These are phyloP conservation scores for Aeminium ludgeri DNA, from an alignment of 495 filamentous ascomycete genomes.

Conservation along the genomic window DNA sequence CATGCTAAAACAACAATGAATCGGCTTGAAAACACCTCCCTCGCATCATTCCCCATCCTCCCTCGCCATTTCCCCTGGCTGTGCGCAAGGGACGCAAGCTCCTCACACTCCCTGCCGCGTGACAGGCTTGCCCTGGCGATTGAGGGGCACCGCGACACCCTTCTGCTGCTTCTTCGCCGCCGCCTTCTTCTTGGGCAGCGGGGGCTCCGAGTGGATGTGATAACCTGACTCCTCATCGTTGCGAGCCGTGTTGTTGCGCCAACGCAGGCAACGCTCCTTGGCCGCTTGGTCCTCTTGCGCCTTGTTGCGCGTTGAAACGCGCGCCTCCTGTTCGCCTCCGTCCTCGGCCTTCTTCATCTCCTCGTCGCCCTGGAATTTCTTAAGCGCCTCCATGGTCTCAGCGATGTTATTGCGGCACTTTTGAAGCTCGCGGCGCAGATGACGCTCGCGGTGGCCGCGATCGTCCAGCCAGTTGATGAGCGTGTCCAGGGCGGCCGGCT, in stretches of 20 bases:
- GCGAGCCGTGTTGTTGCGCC: constrained; percentile 65
- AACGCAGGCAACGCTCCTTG: constrained; percentile 55
- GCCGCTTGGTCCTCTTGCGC: constrained; percentile 39
- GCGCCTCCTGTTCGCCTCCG: constrained; percentile 39
- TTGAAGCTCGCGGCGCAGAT: constrained; percentile 69
- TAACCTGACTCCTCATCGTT: constrained; percentile 51
- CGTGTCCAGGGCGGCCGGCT: constrained; percentile 54
- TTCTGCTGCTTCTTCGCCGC: constrained; percentile 1
- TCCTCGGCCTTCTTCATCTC: constrained; percentile 36
- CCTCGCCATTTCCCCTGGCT: background rate
- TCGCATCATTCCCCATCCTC: background rate
- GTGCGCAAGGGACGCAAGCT: background rate
- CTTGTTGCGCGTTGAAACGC: constrained; percentile 64
- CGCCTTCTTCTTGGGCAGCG: background rate
- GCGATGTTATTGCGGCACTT: constrained; percentile 60
- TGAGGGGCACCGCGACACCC: constrained; percentile 7
- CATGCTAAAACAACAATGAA: background rate
- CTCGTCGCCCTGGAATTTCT: constrained; percentile 45
- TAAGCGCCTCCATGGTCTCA: constrained; percentile 61
- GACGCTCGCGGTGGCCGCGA: constrained; percentile 65
- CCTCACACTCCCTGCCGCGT: constrained; percentile 10
- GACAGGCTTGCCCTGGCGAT: constrained; percentile 11
- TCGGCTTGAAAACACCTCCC: background rate
- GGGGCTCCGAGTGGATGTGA: constrained; percentile 55
- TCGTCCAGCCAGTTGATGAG: constrained; percentile 79